Evolutionary conservation across 2,329 filamentous ascomycete genomes (phyloP).

Genomic region (Ascosphaera apis): DNA sequence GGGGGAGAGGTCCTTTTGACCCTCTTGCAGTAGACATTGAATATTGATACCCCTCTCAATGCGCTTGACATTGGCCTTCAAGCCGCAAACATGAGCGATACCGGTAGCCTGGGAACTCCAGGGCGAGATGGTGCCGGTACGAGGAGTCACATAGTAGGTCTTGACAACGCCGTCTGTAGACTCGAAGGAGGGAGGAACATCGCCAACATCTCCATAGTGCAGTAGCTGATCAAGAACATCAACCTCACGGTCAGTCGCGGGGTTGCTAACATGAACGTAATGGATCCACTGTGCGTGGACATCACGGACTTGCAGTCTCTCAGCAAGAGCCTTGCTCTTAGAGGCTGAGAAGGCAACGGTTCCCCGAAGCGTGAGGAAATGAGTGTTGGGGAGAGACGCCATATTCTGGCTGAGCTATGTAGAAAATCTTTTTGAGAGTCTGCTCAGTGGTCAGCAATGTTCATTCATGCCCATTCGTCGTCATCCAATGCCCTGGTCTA

Average conservation of each 20-base stretch:
- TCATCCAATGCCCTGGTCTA: no score
- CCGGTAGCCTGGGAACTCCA: slow-evolving; percentile 95
- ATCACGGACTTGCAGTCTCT: slow-evolving; percentile 19
- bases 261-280: slow-evolving; percentile 38
- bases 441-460: no score
- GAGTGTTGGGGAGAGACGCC: neutral
- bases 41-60: slow-evolving; percentile 74
- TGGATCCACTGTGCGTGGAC: slow-evolving; percentile 30
- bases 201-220: slow-evolving; percentile 34
- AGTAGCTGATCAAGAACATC: slow-evolving; percentile 34
- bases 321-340: slow-evolving; percentile 20
- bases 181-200: slow-evolving; percentile 19
- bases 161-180: slow-evolving; percentile 25
- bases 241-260: slow-evolving; percentile 24
- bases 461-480: no score
- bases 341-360: slow-evolving; percentile 24
- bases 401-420: no score
- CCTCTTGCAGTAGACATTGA: slow-evolving; percentile 35
- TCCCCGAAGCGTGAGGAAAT: slow-evolving; percentile 11
- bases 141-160: slow-evolving; percentile 52
- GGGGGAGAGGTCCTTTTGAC: slow-evolving; percentile 32
- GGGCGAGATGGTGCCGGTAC: slow-evolving; percentile 65
- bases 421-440: no score
- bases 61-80: slow-evolving; percentile 46
- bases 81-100: slow-evolving; percentile 76